These are phyloP conservation scores for Patellifolia procumbens DNA, from an alignment of 179 eudicot genomes.

Conservation along the genomic window DNA sequence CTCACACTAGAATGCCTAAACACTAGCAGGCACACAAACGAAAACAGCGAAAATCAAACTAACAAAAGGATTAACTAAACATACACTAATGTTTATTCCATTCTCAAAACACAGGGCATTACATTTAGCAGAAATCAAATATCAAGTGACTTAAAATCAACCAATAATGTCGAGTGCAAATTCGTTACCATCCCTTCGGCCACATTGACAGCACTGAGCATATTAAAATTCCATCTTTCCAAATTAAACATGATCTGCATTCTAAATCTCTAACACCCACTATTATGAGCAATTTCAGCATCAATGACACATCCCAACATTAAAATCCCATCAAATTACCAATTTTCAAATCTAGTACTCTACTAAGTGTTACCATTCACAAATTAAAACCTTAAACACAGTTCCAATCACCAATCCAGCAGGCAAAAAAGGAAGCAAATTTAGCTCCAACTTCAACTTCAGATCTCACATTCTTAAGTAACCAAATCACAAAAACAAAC, in stretches of 20 bases:
- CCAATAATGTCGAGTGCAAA: not conserved
- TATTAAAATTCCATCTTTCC: not conserved
- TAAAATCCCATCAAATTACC: not conserved
- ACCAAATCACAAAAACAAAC: not conserved
- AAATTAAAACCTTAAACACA: not conserved
- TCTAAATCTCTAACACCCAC: not conserved
- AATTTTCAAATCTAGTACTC: not conserved
- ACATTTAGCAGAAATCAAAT: too few relatives aligned
- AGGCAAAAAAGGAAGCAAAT: not conserved
- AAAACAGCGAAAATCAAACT: too few relatives aligned
- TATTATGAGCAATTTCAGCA: not conserved
- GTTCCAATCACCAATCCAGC: not conserved
- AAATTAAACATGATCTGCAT: not conserved
- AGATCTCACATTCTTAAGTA: conserved; percentile 23
- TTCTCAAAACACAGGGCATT: too few relatives aligned
- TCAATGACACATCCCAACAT: not conserved
- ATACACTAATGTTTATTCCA: too few relatives aligned
- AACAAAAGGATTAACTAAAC: too few relatives aligned
- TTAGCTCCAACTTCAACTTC: conserved; percentile 13
- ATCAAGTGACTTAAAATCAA: too few relatives aligned
- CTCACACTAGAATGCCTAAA: too few relatives aligned
- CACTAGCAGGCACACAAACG: too few relatives aligned
- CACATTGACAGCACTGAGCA: not conserved
- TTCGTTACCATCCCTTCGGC: not conserved
- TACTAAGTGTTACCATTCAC: not conserved